Base-by-base conservation (phyloP, 2,329 filamentous ascomycete genomes). In the Aureobasidium sp. region DNA sequence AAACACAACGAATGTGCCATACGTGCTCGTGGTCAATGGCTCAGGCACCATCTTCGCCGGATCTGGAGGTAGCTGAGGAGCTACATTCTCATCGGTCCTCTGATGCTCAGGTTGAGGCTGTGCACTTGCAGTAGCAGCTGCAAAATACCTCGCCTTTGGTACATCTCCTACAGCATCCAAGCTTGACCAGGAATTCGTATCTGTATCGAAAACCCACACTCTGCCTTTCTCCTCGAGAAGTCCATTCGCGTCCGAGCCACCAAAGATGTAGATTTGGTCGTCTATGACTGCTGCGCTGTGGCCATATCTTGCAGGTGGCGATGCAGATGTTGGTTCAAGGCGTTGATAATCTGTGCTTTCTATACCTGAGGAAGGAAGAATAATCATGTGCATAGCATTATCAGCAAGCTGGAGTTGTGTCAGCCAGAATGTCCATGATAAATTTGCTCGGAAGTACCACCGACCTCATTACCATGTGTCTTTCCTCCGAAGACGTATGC, bases 401-500 rank as follows among this genome's bases (percentile, higher is more conserved):
- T 76, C 74, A 36, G 79, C 80, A 16, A 68, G 42, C 53, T 62
- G 7, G 27, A 3, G 3, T 30, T 32, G 21, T n/a, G 4, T 48
- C 6, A 48, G 27, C 3, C 27, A 30, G n/a, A 3, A n/a, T 3
- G 14, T 21, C 5, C 16, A 25, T 6, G 2, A 30, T 25, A 34
- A 34, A 36, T 5, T 7, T 14, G 27, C 25, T 55, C 6, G 3
- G 7, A 3, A 6, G 2, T 1, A n/a, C 25, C 5, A 42, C 45
- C 11, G 3, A 62, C 61, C 30, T 64, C 21, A n/a, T 42, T 41
- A 16, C 37, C 55, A 44, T 61, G 54, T 0, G 60, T 54, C 32
- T 61, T 62, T 58, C 82, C 82, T 7, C 82, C 81, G 64, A 83
- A 83, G 59, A 84, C 78, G 67, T 83, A 83, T 34, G 81, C 81